Conservation (phyloP, 1,284 basidiomycete species). For the Cryptococcus neoformans region DNA sequence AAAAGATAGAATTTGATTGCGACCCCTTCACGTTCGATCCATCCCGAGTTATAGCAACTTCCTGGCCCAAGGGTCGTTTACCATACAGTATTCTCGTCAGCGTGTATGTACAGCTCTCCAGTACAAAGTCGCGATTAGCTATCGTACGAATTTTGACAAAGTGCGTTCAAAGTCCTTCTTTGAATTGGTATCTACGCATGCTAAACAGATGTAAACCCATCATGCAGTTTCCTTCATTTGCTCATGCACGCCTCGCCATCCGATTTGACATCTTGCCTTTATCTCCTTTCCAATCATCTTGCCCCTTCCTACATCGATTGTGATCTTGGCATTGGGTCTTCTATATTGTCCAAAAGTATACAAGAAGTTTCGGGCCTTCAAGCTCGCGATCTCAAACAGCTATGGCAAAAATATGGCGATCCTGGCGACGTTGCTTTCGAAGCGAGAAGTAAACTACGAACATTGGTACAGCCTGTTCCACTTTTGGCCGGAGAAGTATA, state of each 20-base stretch:
- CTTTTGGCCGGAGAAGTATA: slow-evolving; percentile 66
- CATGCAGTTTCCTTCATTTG: slow-evolving; percentile 57
- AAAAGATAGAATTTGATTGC: slow-evolving; percentile 43
- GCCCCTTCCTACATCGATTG: slow-evolving; percentile 70
- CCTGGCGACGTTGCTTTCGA: slow-evolving; percentile 77
- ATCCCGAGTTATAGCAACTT: slow-evolving; percentile 46
- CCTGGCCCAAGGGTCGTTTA: slow-evolving; percentile 51
- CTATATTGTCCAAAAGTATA: slow-evolving; percentile 74
- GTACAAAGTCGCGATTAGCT: slow-evolving; percentile 74
- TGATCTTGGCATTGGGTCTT: slow-evolving; percentile 72
- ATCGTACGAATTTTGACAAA: slow-evolving; percentile 82
- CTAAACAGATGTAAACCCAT: neutral
- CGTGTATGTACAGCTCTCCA: slow-evolving; percentile 66
- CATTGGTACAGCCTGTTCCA: slow-evolving; percentile 68
- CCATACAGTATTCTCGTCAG: slow-evolving; percentile 81
- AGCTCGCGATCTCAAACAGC: slow-evolving; percentile 61
- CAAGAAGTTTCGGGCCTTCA: slow-evolving; percentile 78
- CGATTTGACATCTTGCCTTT: slow-evolving; percentile 76
- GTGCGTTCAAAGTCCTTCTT: slow-evolving; percentile 13
- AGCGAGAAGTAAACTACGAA: slow-evolving; percentile 74
- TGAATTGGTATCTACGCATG: slow-evolving; percentile 11
- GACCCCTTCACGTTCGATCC: slow-evolving; percentile 50
- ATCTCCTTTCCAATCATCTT: slow-evolving; percentile 82
- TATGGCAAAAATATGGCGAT: slow-evolving; percentile 59
- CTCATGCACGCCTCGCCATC: slow-evolving; percentile 65